Evolutionary conservation across 805 yeast genomes (phyloP), one percentile per base, ranked within the genome.

Genomic region (Cyberlindnera meyerae): DNA sequence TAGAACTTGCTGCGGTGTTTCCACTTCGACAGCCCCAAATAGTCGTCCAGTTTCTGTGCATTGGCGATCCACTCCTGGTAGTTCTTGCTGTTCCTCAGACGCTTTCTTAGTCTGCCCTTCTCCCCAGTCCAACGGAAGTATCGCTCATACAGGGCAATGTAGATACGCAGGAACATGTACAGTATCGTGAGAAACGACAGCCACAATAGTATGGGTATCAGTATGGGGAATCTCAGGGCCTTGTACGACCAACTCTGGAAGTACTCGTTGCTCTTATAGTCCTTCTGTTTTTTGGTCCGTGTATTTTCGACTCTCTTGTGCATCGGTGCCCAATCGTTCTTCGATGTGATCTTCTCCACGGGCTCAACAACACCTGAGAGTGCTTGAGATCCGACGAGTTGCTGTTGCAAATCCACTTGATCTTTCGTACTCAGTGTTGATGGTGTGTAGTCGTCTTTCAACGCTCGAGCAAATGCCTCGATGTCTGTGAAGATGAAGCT

Each of bases 181-280:
- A 71, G 31, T 0, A 66, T 18, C 18, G 76, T 66, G 11, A 83
- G 60, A 3, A 77, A 40, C 0, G 52, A 25, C 1, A 80, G 63
- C 87, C 89, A 83, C 12, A 61, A 22, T 3, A 71, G 45, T 1
- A 78, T 72, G 13, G 73, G 58, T 0, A 72, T 31, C 36, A 83
- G 60, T 4, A 81, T 56, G 0, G 93, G 94, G 73, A 82, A 82
- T 29, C 93, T 60, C 18, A 83, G 61, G 1, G 82, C 27, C 29
- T 59, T 57, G 46, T 71, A 75, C 0, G 75, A 60, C 31, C 59
- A 44, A 18, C 74, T 71, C 18, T 58, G 56, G 39, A 50, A 48
- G 21, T 48, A 48, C 26, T 59, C 51, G 39, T 61, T 47, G 37
- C 39, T 27, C 26, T 39, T 45, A 20, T 22, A 15, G 24, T 46